Evolutionary conservation across 495 filamentous ascomycete species (phyloP).

Genomic region (Bryoglossum gracile): DNA sequence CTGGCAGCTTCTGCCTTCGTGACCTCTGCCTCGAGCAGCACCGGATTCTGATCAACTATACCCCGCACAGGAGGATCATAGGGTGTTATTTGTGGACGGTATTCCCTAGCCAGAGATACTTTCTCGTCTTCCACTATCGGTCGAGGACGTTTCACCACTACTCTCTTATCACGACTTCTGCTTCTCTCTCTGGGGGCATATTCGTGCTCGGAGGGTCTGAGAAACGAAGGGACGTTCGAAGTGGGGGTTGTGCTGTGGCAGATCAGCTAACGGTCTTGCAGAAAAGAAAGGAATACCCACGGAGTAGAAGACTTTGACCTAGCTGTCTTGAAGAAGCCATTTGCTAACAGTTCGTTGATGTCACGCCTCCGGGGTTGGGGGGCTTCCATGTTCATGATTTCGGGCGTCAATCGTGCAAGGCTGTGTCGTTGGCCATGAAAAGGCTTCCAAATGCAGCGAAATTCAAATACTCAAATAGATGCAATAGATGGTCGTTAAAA

Average conservation of each 20-base stretch:
- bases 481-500: no score
- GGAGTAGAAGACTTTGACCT: slow-evolving; percentile 15
- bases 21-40: slow-evolving; percentile 23
- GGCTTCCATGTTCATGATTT: slow-evolving; percentile 15
- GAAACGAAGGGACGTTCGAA: slow-evolving; percentile 1
- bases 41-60: slow-evolving; percentile 23
- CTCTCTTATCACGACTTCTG: slow-evolving; percentile 11
- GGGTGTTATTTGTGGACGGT: not conserved
- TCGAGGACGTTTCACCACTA: slow-evolving; percentile 10
- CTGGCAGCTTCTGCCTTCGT: slow-evolving; percentile 17
- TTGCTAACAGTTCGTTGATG: slow-evolving; percentile 24
- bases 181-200: not conserved
- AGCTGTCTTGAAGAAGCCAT: slow-evolving; percentile 22
- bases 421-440: slow-evolving; percentile 1
- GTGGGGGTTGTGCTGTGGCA: slow-evolving; percentile 2
- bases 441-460: no score
- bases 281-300: slow-evolving; percentile 8
- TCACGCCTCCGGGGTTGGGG: slow-evolving; percentile 14
- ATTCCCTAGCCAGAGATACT: slow-evolving; percentile 21
- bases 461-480: no score
- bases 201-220: not conserved
- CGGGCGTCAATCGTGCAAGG: not conserved
- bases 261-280: not conserved
- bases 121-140: slow-evolving; percentile 25
- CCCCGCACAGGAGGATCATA: slow-evolving; percentile 26